Conservation (phyloP, 495 filamentous ascomycete species). For the Penicillium macrosclerotiorum region DNA sequence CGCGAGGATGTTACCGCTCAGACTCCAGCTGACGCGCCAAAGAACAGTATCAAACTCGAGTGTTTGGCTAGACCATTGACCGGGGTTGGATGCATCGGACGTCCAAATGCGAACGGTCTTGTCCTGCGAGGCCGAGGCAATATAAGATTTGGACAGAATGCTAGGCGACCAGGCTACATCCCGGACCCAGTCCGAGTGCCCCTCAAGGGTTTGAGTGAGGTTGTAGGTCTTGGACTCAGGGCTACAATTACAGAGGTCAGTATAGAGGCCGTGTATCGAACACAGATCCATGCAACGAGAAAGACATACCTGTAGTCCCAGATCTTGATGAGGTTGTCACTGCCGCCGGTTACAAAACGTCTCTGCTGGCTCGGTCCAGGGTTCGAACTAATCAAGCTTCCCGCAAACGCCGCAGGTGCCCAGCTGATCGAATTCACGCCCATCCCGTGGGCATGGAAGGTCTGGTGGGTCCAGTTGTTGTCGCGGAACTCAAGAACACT, state of each 20-base stretch:
- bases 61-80: slow-evolving; percentile 77
- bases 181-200: slow-evolving; percentile 96
- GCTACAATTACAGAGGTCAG: slow-evolving; percentile 28
- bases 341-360: slow-evolving; percentile 90
- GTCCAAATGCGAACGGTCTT: slow-evolving; percentile 98
- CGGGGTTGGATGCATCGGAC: slow-evolving; percentile 55
- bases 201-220: slow-evolving; percentile 56
- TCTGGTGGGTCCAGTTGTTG: slow-evolving; percentile 78
- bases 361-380: slow-evolving; percentile 60
- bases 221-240: slow-evolving; percentile 54
- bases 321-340: slow-evolving; percentile 87
- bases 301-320: slow-evolving; percentile 65
- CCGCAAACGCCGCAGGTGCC: slow-evolving; percentile 81
- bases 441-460: slow-evolving; percentile 87
- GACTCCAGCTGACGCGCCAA: slow-evolving; percentile 97
- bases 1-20: slow-evolving; percentile 95
- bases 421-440: slow-evolving; percentile 95
- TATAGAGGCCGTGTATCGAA: not conserved
- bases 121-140: slow-evolving; percentile 91
- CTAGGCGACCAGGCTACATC: slow-evolving; percentile 97
- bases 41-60: slow-evolving; percentile 83
- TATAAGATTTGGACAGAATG: slow-evolving; percentile 90
- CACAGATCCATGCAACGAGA: not conserved
- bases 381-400: slow-evolving; percentile 71
- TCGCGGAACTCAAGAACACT: slow-evolving; percentile 95